Percentiles rank a stretch among this genome's conserved stretches.
Conservation (phyloP, 1,139 yeast genomes). For the Protomyces pachydermus region DNA sequence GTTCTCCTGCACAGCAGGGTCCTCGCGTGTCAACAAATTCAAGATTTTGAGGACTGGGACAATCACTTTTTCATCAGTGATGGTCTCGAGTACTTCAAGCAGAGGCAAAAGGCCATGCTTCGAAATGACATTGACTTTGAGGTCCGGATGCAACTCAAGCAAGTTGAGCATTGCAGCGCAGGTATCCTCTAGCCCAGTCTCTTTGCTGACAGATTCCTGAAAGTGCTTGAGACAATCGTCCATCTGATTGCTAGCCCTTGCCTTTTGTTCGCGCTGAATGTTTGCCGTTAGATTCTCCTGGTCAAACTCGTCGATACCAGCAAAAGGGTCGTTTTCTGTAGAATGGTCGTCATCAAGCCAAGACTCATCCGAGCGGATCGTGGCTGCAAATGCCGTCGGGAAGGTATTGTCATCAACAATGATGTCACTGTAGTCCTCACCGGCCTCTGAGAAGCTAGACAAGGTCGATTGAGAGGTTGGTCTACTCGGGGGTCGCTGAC, state of each 20-base stretch:
- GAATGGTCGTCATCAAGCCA: slow-evolving; percentile 26
- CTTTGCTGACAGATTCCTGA: slow-evolving; percentile 28
- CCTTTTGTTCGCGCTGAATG: slow-evolving; percentile 35
- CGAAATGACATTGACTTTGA: slow-evolving; percentile 40
- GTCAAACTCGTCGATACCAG: slow-evolving; percentile 32
- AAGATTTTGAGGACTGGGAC: slow-evolving; percentile 45
- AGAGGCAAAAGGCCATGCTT: slow-evolving; percentile 51
- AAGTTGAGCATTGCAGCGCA: slow-evolving; percentile 30
- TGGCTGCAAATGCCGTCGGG: neutral
- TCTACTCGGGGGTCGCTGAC: neutral
- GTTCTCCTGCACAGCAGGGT: slow-evolving; percentile 46
- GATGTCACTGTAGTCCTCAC: slow-evolving; percentile 21
- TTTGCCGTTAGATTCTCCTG: slow-evolving; percentile 33
- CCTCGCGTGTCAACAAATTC: slow-evolving; percentile 43
- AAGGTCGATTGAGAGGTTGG: neutral
- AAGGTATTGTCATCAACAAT: neutral
- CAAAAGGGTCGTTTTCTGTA: slow-evolving; percentile 37
- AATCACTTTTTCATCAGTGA: slow-evolving; percentile 42
- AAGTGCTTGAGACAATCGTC: slow-evolving; percentile 32
- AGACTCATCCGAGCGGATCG: slow-evolving; percentile 3
- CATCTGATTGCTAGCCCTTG: slow-evolving; percentile 33
- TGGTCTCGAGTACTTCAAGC: slow-evolving; percentile 48
- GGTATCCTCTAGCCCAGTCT: neutral
- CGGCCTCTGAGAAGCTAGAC: neutral
- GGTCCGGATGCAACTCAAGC: slow-evolving; percentile 43